A percentile compares a stretch with the other conserved stretches of the same genome.
Evolutionary conservation across 2,329 filamentous ascomycete genomes (phyloP).

Genomic region (Colletotrichum tabaci): DNA sequence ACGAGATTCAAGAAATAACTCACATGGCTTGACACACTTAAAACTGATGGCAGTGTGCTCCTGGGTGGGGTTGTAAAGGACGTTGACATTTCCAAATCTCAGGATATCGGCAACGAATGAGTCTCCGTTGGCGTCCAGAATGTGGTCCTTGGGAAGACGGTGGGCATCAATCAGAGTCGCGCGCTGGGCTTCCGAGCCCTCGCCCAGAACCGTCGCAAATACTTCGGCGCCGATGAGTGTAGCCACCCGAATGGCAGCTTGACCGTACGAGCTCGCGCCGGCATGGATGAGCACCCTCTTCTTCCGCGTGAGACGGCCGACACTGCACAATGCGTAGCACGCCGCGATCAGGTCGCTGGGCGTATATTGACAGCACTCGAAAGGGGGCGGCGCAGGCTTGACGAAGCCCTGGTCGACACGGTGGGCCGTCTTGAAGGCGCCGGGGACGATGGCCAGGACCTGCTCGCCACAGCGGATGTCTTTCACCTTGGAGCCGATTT

Average conservation of each 20-base stretch:
- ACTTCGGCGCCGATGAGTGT: constrained; percentile 55
- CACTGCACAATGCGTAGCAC: constrained; percentile 56
- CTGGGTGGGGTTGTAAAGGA: constrained; percentile 60
- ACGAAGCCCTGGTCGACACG: constrained; percentile 56
- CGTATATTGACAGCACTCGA: constrained; percentile 33
- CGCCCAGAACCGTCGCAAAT: constrained; percentile 57
- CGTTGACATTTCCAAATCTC: constrained; percentile 47
- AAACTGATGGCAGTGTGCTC: constrained; percentile 51
- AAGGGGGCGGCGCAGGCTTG: constrained; percentile 34
- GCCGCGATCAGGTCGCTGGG: constrained; percentile 60
- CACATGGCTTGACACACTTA: constrained; percentile 55
- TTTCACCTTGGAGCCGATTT: constrained; percentile 52
- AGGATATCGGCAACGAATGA: constrained; percentile 52
- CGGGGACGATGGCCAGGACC: constrained; percentile 58
- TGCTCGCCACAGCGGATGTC: constrained; percentile 54
- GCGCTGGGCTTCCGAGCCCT: constrained; percentile 52
- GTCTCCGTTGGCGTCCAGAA: constrained; percentile 55
- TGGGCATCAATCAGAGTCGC: constrained; percentile 50
- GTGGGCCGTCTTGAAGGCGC: constrained; percentile 54
- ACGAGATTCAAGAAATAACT: constrained; percentile 45
- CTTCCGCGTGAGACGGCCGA: constrained; percentile 47
- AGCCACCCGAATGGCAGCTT: constrained; percentile 60
- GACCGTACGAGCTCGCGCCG: constrained; percentile 60
- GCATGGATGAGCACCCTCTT: constrained; percentile 60
- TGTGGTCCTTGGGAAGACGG: constrained; percentile 53